Percentiles rank a stretch among this genome's conserved stretches.
These are phyloP conservation scores for Xenoacremonium recifei DNA, from an alignment of 2,329 filamentous ascomycete genomes.

Conservation along the genomic window DNA sequence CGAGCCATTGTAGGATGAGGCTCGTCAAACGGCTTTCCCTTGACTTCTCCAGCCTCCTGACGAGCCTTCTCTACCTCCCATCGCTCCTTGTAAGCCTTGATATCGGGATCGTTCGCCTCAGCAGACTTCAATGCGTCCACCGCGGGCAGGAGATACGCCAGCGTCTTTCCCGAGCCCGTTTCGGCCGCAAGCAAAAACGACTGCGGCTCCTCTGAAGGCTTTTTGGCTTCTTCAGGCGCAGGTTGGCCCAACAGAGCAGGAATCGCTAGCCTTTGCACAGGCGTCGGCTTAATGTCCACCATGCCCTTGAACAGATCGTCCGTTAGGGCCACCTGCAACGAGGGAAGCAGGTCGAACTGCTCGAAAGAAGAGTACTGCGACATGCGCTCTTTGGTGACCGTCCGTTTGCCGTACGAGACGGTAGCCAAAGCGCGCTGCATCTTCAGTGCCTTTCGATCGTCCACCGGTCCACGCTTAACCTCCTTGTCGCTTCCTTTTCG, in stretches of 20 bases:
- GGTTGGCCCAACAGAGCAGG: constrained; percentile 70
- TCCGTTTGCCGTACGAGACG: constrained; percentile 70
- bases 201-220: constrained; percentile 38
- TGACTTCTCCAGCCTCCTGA: constrained; percentile 52
- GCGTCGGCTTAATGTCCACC: constrained; percentile 76
- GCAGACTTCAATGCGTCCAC: constrained; percentile 82
- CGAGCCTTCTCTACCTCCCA: constrained; percentile 56
- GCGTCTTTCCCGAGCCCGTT: constrained; percentile 94
- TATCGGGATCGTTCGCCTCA: constrained; percentile 59
- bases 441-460: constrained; percentile 74
- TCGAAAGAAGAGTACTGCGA: constrained; percentile 75
- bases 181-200: constrained; percentile 85
- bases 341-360: constrained; percentile 72
- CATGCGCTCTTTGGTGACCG: constrained; percentile 53
- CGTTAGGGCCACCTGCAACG: constrained; percentile 67
- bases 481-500: constrained; percentile 20
- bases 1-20: constrained; percentile 73
- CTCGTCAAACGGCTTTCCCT: constrained; percentile 65
- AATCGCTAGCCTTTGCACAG: constrained; percentile 86
- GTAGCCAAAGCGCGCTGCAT: constrained; percentile 83
- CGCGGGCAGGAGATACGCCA: constrained; percentile 85
- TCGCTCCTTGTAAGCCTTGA: constrained; percentile 56
- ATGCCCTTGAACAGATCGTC: constrained; percentile 74
- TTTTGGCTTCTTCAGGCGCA: constrained; percentile 22
- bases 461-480: constrained; percentile 30